Base-by-base conservation (phyloP, 345 rosid genomes). In the Aquilaria sinensis region DNA sequence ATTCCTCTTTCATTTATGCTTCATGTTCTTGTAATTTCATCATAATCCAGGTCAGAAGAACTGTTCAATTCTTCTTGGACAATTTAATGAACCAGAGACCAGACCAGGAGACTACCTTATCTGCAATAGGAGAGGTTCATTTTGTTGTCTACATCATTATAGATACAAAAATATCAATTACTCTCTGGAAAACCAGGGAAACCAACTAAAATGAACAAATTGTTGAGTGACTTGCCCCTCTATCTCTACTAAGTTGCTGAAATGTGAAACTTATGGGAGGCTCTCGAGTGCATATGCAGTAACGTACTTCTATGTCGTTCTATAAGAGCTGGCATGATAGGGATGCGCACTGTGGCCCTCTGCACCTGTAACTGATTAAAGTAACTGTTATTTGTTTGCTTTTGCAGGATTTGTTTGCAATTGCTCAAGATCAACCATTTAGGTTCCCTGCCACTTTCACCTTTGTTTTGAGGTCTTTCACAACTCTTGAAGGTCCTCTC, bases 381-480 rank as follows among this genome's bases (percentile, higher is more conserved):
- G 10, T 57, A 1, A 3, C 34, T 68, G 31, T 12, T 61, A 46
- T 64, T 58, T 61, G 2, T 30, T 13, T 1, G 51, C 12, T 60
- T 41, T 59, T 62, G 76, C 84, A 93, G 97, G 98, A 93, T 68
- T 80, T 93, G 74, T 90, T 93, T 83, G 86, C 98, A 68, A 83
- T 93, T 68, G 89, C 97, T 57, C 96, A 76, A 65, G 97, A 93
- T 70, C 98, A 93, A 68, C 98, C 96, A 55, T 90, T 93, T 70
- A 86, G 96, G 58, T 84, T 93, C 67, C 98, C 98, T 47, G 83
- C 96, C 63, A 86, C 97, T 10, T 86, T 93, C 62, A 81, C 97
- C 64, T 94, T 90, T 75, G 90, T 93, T 69, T 47, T 93, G 29
- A 78, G 94, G 75, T 96, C 98, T 63, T 93, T 93, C 72, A 84